These are phyloP conservation scores for Discostella stelligeroides DNA, from an alignment of 108 stramenopile species.

Conservation along the genomic window DNA sequence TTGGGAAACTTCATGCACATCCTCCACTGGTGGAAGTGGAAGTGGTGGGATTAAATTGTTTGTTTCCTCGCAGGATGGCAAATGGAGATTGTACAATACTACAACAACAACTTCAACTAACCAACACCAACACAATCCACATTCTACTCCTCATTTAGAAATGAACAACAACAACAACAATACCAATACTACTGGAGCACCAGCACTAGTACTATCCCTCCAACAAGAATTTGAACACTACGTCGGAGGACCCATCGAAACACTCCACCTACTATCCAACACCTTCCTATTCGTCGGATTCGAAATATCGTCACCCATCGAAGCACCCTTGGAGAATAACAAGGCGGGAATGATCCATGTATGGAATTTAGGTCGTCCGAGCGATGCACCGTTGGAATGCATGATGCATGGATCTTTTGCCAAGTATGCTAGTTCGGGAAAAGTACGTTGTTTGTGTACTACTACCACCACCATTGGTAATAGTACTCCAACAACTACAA, in stretches of 20 bases:
- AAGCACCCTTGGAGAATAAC: slow-evolving; percentile 49
- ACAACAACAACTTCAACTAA: slow-evolving; percentile 17
- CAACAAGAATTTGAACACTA: slow-evolving; percentile 78
- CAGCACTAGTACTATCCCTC: too few relatives aligned
- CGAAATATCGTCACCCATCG: slow-evolving; percentile 54
- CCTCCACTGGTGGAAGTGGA: too few relatives aligned
- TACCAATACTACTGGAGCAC: slow-evolving; percentile 8
- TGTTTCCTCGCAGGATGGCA: slow-evolving; percentile 81
- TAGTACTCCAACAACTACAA: too few relatives aligned
- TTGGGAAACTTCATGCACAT: slow-evolving; percentile 60
- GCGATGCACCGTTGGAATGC: slow-evolving; percentile 80
- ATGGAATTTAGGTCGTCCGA: slow-evolving; percentile 75
- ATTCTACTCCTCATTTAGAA: too few relatives aligned
- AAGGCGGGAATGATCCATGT: slow-evolving; percentile 83
- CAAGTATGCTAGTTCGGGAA: slow-evolving; percentile 72
- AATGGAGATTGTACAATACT: slow-evolving; percentile 84
- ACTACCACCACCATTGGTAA: too few relatives aligned
- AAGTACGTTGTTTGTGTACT: slow-evolving; percentile 57
- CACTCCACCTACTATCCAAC: slow-evolving; percentile 50
- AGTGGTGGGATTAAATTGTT: slow-evolving; percentile 80
- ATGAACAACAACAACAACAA: too few relatives aligned
- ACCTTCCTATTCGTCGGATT: slow-evolving; percentile 84
- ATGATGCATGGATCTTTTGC: slow-evolving; percentile 62
- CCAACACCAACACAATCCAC: too few relatives aligned
- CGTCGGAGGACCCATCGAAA: slow-evolving; percentile 78